Base-by-base conservation (phyloP, 768 basidiomycete genomes). In the Naematelia encephala region DNA sequence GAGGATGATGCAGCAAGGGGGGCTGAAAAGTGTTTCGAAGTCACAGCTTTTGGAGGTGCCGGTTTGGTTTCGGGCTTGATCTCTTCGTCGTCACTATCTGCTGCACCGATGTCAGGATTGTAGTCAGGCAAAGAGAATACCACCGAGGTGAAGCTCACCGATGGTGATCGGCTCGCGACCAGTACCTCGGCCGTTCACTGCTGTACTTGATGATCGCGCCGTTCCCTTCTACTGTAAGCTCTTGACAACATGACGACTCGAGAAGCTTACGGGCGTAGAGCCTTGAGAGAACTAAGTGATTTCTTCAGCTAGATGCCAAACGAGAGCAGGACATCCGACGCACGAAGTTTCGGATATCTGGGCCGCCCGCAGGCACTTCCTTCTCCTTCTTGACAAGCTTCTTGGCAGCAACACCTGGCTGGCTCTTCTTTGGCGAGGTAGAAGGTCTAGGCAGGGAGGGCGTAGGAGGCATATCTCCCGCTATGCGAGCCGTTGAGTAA, bases 291-390 rank as follows among this genome's bases (percentile, higher is more conserved):
- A 65, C 63, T 68, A 30, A 1, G 12, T 5, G 51, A 47, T 57
- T 27, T 25, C 23, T 30, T 28, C 11, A 22, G 14, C 11, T 42
- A 28, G 22, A 10, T 46, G 25, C 16, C 11, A 28, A 11, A 28
- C n/a, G 1, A 47, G 45, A 50, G 27, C 16, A 39, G 8, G 16
- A 16, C 34, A 39, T 5, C 14, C 5, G 4, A 65, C 71, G 57
- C 52, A 73, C 72, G 53, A 73, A 70, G 34, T 55, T 62, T 39
- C 72, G 52, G 34, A 73, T 73, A 57, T 73, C 72, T n/a, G 30
- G 28, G 16, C 67, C 67, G 19, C 57, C 60, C 29, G 65, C 42
- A 13, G 50, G 25, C 21, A 54, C 30, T 43, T 66, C 57, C 44
- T 64, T 57, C 27, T 53, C 51, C 55, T 62, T 66, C 53, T 63